These are phyloP conservation scores for Strobilomyces confusus DNA, from an alignment of 768 basidiomycete species.

Conservation along the genomic window DNA sequence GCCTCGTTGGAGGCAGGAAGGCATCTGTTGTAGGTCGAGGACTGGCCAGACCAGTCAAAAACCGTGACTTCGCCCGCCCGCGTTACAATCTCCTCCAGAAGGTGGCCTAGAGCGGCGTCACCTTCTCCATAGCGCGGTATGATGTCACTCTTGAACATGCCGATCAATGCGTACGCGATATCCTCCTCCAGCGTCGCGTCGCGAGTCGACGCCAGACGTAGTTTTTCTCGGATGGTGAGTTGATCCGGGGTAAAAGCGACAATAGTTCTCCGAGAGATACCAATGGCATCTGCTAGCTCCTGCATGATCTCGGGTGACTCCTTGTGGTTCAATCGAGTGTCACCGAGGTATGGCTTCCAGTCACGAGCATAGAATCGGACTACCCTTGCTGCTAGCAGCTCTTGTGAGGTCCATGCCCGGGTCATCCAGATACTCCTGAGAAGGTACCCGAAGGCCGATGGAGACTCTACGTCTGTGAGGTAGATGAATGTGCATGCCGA, in stretches of 20 bases:
- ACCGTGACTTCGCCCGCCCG: slow-evolving; percentile 7
- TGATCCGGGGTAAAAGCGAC: neutral
- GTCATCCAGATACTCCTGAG: neutral
- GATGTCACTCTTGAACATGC: slow-evolving; percentile 5
- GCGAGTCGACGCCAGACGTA: slow-evolving; percentile 12
- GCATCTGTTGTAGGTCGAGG: slow-evolving; percentile 14
- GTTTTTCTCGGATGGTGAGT: slow-evolving; percentile 8
- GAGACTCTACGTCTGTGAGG: neutral
- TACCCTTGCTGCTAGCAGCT: neutral
- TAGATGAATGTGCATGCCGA: neutral
- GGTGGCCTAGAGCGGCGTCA: slow-evolving; percentile 2
- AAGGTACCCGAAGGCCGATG: neutral
- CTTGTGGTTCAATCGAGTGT: neutral
- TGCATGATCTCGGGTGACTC: too few species aligned
- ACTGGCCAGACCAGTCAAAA: slow-evolving; percentile 10
- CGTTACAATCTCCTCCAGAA: slow-evolving; percentile 10
- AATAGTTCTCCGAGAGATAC: slow-evolving; percentile 1
- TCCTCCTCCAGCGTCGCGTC: slow-evolving; percentile 8
- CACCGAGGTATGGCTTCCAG: neutral
- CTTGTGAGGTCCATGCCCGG: neutral
- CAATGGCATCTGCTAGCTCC: slow-evolving; percentile 7
- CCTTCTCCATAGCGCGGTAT: slow-evolving; percentile 6
- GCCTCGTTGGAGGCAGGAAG: slow-evolving; percentile 1
- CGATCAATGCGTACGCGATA: slow-evolving; percentile 7
- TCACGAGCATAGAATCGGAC: neutral